phyloP scores from a whole-genome alignment of 352 stramenopile species.

The Globisporangium ultimum region DNA sequence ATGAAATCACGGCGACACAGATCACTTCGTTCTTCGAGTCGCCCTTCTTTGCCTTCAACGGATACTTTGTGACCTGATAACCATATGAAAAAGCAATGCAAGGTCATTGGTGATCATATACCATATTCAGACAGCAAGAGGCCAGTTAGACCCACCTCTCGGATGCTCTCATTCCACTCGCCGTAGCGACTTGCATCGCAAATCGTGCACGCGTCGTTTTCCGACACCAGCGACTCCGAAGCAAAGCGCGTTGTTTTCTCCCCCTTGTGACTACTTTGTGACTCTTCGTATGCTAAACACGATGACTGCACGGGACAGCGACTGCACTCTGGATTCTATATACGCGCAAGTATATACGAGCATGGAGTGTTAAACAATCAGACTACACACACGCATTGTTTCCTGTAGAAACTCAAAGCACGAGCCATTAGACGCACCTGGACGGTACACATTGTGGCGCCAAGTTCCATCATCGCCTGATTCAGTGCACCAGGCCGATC shows the following conservation, averaged over 20 bases:
- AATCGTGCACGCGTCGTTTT: slow-evolving; percentile 40
- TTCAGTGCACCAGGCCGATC: slow-evolving; percentile 92
- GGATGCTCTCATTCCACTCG: slow-evolving; percentile 45
- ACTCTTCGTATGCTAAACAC: slow-evolving; percentile 73
- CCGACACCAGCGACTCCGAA: background rate
- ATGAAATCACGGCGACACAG: slow-evolving; percentile 67
- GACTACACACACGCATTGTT: too few relatives aligned
- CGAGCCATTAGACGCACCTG: slow-evolving; percentile 35
- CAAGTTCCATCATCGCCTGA: slow-evolving; percentile 99
- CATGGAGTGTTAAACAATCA: too few relatives aligned
- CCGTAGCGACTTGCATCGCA: slow-evolving; percentile 50
- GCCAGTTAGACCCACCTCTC: slow-evolving; percentile 9
- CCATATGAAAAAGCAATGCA: background rate
- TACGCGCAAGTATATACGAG: too few relatives aligned
- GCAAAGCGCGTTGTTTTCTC: background rate
- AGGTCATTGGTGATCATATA: background rate
- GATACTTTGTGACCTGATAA: slow-evolving; percentile 71
- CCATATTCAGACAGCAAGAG: background rate
- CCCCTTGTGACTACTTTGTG: slow-evolving; percentile 9
- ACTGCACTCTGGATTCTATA: slow-evolving; percentile 67
- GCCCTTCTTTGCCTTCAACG: slow-evolving; percentile 82
- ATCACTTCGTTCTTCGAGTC: slow-evolving; percentile 74
- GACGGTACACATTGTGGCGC: slow-evolving; percentile 93
- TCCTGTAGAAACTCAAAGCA: background rate
- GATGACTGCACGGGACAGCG: slow-evolving; percentile 59